These are phyloP conservation scores for Citropsis articulata DNA, from an alignment of 345 rosid genomes.

Conservation along the genomic window DNA sequence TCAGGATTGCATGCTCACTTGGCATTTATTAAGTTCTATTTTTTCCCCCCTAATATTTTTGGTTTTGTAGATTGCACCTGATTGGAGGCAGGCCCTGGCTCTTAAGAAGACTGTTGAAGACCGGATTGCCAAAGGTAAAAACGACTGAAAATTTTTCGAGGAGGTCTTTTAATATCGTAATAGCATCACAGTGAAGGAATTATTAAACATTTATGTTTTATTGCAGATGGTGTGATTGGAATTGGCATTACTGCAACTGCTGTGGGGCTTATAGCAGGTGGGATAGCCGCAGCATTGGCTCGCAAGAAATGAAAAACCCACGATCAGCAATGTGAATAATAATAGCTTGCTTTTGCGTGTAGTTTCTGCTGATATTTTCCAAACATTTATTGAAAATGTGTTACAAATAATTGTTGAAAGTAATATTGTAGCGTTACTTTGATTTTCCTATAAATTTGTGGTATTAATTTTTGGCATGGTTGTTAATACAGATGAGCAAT, in stretches of 20 bases:
- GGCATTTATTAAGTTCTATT: neutral
- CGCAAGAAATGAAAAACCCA: slow-evolving; percentile 51
- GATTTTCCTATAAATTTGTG: neutral
- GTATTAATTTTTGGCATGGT: neutral
- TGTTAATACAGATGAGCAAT: neutral
- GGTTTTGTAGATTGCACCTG: slow-evolving; percentile 61
- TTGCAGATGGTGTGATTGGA: slow-evolving; percentile 86
- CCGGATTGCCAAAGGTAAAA: slow-evolving; percentile 57
- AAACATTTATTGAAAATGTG: neutral
- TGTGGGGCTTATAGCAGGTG: slow-evolving; percentile 76
- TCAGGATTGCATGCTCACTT: neutral
- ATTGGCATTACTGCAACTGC: slow-evolving; percentile 86
- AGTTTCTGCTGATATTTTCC: too few species aligned
- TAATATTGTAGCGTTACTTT: neutral
- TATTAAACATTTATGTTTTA: neutral
- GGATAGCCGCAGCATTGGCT: slow-evolving; percentile 74
- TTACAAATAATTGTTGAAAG: neutral
- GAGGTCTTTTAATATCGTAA: neutral
- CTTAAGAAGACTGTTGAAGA: slow-evolving; percentile 72
- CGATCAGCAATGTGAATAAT: slow-evolving; percentile 5
- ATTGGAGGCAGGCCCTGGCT: slow-evolving; percentile 75
- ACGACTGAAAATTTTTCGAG: neutral
- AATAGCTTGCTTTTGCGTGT: neutral
- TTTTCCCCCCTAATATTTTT: neutral
- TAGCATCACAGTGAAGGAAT: slow-evolving; percentile 6